A percentile compares a stretch with the other conserved stretches of the same genome.
phyloP scores from a whole-genome alignment of 768 basidiomycete genomes.

The Tulasnella sp. region DNA sequence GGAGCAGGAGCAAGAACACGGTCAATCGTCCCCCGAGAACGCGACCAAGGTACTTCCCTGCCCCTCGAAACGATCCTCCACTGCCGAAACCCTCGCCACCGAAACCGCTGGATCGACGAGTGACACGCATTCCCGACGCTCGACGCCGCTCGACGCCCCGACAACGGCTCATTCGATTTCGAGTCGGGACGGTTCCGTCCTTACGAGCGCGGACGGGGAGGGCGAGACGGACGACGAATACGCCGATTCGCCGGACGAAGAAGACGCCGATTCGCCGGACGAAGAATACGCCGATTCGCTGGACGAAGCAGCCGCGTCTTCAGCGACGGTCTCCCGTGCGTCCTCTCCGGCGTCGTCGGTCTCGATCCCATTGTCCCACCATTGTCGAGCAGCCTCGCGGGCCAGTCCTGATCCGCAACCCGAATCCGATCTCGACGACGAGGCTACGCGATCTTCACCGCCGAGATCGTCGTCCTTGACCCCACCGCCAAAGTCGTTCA shows the following conservation, averaged over 20 bases:
- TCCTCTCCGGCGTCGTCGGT: not conserved
- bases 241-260: too few species aligned
- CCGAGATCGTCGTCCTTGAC: not conserved
- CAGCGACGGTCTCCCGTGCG: not conserved
- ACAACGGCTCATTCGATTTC: not conserved
- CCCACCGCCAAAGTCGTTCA: not conserved
- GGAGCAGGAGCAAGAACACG: too few species aligned
- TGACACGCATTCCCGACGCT: not conserved
- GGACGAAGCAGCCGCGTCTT: not conserved
- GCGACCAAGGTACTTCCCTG: not conserved
- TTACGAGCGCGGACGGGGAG: not conserved
- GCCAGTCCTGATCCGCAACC: not conserved
- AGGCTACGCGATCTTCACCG: not conserved
- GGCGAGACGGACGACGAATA: constrained; percentile 4
- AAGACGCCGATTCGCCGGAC: not conserved
- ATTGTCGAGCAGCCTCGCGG: not conserved
- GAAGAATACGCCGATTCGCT: not conserved
- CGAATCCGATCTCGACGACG: not conserved
- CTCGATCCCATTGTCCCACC: not conserved
- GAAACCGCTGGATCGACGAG: not conserved
- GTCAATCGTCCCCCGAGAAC: not conserved
- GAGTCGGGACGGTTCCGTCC: not conserved
- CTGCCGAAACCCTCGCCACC: not conserved
- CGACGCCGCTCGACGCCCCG: not conserved
- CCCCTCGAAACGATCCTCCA: not conserved